phyloP scores from a whole-genome alignment of 2,329 filamentous ascomycete species.

The Aspergillus latus region DNA sequence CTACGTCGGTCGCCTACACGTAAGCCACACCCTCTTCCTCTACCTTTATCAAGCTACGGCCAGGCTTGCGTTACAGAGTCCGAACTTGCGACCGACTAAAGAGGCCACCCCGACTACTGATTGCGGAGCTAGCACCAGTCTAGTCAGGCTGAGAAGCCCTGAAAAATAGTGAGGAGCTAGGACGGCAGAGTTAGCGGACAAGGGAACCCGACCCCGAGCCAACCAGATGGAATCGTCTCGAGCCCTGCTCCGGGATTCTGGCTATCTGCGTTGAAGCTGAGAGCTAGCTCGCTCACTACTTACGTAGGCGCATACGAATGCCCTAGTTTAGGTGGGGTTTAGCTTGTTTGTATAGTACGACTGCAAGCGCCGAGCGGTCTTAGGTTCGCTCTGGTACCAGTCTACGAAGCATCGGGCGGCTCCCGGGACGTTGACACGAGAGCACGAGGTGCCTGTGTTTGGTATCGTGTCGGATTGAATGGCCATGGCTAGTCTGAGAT shows the following conservation, averaged over 20 bases:
- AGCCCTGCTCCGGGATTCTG: not conserved
- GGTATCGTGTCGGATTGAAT: too few relatives aligned
- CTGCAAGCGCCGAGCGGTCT: not conserved
- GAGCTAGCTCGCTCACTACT: constrained; percentile 11
- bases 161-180: not conserved
- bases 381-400: not conserved
- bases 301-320: constrained; percentile 28
- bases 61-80: not conserved
- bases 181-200: not conserved
- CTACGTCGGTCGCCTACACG: constrained; percentile 1
- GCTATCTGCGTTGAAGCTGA: constrained; percentile 1
- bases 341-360: not conserved
- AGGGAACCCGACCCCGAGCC: not conserved
- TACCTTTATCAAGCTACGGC: not conserved
- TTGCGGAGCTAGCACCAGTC: not conserved
- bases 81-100: not conserved
- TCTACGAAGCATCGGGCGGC: not conserved
- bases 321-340: constrained; percentile 13
- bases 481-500: too few relatives aligned
- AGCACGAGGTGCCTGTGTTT: too few relatives aligned
- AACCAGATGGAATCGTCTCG: constrained; percentile 8
- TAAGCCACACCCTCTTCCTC: constrained; percentile 7
- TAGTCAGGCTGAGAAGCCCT: not conserved
- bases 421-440: too few relatives aligned
- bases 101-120: not conserved